Conservation (phyloP, 2,329 filamentous ascomycete genomes). For the Coniochaeta prunicola region DNA sequence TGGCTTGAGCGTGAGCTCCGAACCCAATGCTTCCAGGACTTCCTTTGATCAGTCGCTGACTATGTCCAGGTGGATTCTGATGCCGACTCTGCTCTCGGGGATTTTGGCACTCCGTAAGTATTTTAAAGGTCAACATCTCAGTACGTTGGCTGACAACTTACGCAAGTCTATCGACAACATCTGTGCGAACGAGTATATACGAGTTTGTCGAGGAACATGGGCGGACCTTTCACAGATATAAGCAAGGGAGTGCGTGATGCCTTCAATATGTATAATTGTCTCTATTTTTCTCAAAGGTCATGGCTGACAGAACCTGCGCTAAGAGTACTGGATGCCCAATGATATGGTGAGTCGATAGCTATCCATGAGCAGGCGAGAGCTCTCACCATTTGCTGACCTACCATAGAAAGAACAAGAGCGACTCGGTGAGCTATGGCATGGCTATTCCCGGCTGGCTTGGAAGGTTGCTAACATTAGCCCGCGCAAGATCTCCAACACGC, state of each 20-base stretch:
- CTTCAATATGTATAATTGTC: background rate
- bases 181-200: conserved; percentile 3
- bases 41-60: background rate
- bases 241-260: conserved; percentile 2
- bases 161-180: background rate
- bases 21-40: background rate
- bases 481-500: conserved; percentile 2
- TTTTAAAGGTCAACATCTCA: background rate
- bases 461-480: background rate
- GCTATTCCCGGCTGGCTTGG: background rate
- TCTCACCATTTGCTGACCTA: background rate
- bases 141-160: background rate
- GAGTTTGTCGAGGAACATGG: conserved; percentile 5
- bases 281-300: background rate
- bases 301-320: background rate
- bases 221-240: conserved; percentile 4
- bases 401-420: conserved; percentile 1
- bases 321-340: conserved; percentile 7
- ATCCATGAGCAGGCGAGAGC: background rate
- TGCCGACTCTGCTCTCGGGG: background rate
- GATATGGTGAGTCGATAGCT: background rate
- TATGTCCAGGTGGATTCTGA: background rate
- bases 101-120: background rate
- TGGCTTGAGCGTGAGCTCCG: background rate
- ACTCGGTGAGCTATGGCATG: background rate